Conservation (phyloP, 331 rosid species). For the Erythrophleum ivorense region DNA sequence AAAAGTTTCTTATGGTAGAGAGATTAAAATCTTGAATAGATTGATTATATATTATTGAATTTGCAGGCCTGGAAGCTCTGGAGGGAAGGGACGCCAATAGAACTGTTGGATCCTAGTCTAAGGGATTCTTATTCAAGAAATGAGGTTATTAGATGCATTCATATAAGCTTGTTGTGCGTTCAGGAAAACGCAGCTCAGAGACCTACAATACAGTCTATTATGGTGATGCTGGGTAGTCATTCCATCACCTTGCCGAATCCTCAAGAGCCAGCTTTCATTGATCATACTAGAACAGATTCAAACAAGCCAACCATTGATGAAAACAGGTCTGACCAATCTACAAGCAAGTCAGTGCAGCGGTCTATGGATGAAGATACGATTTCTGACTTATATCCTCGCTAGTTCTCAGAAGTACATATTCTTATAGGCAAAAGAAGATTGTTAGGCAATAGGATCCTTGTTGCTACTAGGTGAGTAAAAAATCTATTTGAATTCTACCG, state of each 20-base stretch:
- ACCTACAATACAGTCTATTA: constrained; percentile 52
- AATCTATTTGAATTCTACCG: no score
- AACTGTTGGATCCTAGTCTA: constrained; percentile 50
- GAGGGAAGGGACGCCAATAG: constrained; percentile 51
- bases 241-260: constrained; percentile 44
- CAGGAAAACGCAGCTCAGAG: constrained; percentile 61
- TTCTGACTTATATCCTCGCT: background rate
- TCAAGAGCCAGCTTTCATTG: constrained; percentile 43
- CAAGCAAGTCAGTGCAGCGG: background rate
- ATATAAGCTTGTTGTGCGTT: constrained; percentile 60
- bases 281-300: background rate
- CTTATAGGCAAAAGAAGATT: no score
- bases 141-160: constrained; percentile 52
- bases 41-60: background rate
- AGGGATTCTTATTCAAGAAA: constrained; percentile 19
- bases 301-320: background rate
- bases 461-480: no score
- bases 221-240: constrained; percentile 50
- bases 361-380: background rate
- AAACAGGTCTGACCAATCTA: background rate
- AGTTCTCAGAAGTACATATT: background rate
- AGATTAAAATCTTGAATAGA: background rate
- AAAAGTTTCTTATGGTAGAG: no score
- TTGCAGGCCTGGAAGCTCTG: constrained; percentile 60
- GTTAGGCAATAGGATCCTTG: no score